These are phyloP conservation scores for Diospyros kaki DNA, from an alignment of 148 eudicot genomes.

Conservation along the genomic window DNA sequence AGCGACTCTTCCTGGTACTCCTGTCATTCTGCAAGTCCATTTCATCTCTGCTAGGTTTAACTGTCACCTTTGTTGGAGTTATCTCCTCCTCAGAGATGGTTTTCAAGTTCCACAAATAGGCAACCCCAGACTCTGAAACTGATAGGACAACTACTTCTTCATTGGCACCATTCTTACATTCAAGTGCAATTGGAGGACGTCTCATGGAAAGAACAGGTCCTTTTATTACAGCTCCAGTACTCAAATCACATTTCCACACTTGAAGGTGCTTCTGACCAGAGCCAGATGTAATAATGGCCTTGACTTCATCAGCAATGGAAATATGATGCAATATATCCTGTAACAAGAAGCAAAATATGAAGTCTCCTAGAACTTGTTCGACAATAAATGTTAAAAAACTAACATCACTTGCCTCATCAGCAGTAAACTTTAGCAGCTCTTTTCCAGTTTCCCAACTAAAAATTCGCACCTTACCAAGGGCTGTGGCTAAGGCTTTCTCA, in stretches of 20 bases:
- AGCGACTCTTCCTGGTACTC: conserved; percentile 23
- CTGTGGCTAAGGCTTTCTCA: conserved; percentile 29
- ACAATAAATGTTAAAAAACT: not conserved
- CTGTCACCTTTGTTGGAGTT: conserved; percentile 30
- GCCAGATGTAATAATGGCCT: conserved; percentile 23
- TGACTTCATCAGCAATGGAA: conserved; percentile 21
- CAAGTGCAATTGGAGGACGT: conserved; percentile 23
- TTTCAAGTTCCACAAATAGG: conserved; percentile 29
- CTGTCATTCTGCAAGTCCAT: conserved; percentile 13
- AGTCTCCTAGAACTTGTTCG: not conserved
- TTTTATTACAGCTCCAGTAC: conserved; percentile 13
- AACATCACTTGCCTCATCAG: conserved; percentile 23
- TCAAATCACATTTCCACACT: conserved; percentile 28
- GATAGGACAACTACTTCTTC: conserved; percentile 32
- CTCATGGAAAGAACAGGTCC: conserved; percentile 32
- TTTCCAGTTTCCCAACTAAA: conserved; percentile 30
- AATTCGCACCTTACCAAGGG: conserved; percentile 23
- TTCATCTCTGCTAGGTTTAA: conserved; percentile 15
- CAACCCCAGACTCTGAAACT: conserved; percentile 29
- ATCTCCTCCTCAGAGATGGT: conserved; percentile 17
- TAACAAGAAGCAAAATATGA: not conserved
- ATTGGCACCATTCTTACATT: conserved; percentile 23
- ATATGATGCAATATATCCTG: conserved; percentile 26
- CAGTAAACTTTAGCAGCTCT: conserved; percentile 32
- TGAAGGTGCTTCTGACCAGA: conserved; percentile 26